A percentile compares a stretch with the other conserved stretches of the same genome.
Conservation (phyloP, 805 yeast species). For the Candida coquimbonensis region DNA sequence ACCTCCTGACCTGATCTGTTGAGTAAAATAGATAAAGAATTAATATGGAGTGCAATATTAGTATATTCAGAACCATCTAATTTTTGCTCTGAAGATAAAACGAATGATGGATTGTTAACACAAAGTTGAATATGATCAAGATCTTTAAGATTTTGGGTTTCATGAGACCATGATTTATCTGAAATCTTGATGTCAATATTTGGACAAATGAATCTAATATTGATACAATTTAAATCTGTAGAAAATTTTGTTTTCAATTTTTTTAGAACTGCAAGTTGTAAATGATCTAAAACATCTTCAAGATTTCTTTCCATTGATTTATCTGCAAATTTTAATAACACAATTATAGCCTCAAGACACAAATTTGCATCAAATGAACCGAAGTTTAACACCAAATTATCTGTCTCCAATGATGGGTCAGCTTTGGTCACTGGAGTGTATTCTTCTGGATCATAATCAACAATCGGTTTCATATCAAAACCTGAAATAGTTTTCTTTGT, state of each 20-base stretch:
- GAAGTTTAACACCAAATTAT: conserved; percentile 47
- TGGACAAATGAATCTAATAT: conserved; percentile 44
- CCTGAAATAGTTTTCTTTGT: conserved; percentile 17
- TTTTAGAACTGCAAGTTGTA: conserved; percentile 54
- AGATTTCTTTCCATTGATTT: conserved; percentile 26
- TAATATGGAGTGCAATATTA: conserved; percentile 14
- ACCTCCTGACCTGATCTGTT: neutral
- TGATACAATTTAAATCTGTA: conserved; percentile 31
- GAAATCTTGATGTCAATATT: conserved; percentile 25
- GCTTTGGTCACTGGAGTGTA: conserved; percentile 17
- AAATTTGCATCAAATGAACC: conserved; percentile 41
- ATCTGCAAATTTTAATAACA: conserved; percentile 30
- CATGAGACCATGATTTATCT: neutral
- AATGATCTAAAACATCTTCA: conserved; percentile 49
- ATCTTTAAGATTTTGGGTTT: conserved; percentile 13
- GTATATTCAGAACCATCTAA: conserved; percentile 9
- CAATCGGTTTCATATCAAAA: conserved; percentile 6
- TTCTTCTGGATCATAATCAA: conserved; percentile 14
- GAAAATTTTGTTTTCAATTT: conserved; percentile 31
- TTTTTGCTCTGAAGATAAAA: neutral
- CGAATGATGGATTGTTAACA: conserved; percentile 20
- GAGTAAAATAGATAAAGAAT: conserved; percentile 4
- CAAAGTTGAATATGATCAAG: conserved; percentile 8
- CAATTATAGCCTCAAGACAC: conserved; percentile 37
- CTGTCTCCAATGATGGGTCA: conserved; percentile 42